Base-by-base conservation (phyloP, 305 asterid genomes). In the Salvia sclarea region DNA sequence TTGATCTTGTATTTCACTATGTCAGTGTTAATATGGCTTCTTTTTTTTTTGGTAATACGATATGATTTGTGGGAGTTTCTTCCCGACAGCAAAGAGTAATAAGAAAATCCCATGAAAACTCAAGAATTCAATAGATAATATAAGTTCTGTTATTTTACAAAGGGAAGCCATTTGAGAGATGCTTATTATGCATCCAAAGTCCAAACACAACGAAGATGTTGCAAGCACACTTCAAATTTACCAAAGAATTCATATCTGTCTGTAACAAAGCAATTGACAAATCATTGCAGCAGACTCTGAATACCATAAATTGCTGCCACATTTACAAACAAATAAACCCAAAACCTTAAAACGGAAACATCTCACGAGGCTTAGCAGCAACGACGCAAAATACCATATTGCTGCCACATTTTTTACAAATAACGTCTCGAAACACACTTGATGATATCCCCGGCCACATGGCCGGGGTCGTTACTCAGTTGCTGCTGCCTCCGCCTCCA, bases 401-500 rank as follows among this genome's bases (percentile, higher is more conserved):
- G 73, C 75, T 33, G 41, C 59, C 67, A 52, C 74, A 67, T 50
- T 33, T 41, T 50, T 33, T 41, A 53, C 78, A 57, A 62, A 68
- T 30, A 57, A 57, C 43, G 37, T 69, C 63, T 65, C 48, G 47
- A 41, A 55, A 50, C 25, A 71, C 69, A 35, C 61, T 31, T 22
- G 4, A 6, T 31, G 52, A 58, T 64, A n/a, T n/a, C n/a, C 47
- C 64, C 20, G 37, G 45, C 57, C 21, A 6, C 33, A 21, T n/a
- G 3, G 20, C 5, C 7, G n/a, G 71, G 33, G 31, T 16, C 20
- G 33, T 78, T 38, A 1, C 43, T 38, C 45, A 81, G 30, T 63
- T 80, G 82, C 84, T 78, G 81, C 84, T 78, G 40, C 84, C 78
- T 48, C 84, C 80, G 54, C 83, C 88, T 24, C 92, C 89, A 66